phyloP scores from a whole-genome alignment of 179 eudicot species.

The Sideroxylon spinosum region DNA sequence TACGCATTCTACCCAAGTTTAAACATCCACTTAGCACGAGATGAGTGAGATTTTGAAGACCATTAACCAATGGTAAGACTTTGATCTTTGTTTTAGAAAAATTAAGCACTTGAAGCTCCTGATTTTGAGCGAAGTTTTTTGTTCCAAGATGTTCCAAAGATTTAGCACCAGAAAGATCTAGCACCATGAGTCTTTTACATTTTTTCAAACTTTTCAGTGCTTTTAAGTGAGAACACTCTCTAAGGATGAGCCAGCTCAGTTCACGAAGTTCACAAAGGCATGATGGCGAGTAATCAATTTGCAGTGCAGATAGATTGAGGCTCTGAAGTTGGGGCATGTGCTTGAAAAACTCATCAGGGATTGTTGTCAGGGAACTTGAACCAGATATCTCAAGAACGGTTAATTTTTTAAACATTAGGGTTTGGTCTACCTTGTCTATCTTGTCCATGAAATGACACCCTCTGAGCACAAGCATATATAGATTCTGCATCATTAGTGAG shows the following conservation, averaged over 20 bases:
- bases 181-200: constrained; percentile 10
- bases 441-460: constrained; percentile 22
- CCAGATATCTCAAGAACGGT: constrained; percentile 24
- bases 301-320: constrained; percentile 20
- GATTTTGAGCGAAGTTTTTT: not conserved
- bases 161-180: constrained; percentile 23
- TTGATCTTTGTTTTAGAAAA: constrained; percentile 19
- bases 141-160: not conserved
- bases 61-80: constrained; percentile 14
- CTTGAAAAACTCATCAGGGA: constrained; percentile 8
- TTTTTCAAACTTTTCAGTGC: constrained; percentile 12
- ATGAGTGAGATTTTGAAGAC: constrained; percentile 17
- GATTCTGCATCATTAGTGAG: constrained; percentile 3
- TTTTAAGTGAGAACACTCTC: constrained; percentile 18
- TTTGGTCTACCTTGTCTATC: not conserved
- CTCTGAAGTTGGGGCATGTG: constrained; percentile 22
- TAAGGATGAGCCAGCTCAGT: constrained; percentile 24
- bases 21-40: constrained; percentile 18
- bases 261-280: constrained; percentile 18
- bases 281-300: constrained; percentile 13
- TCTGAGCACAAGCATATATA: constrained; percentile 22
- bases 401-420: not conserved
- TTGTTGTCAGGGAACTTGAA: constrained; percentile 7
- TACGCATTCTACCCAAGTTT: constrained; percentile 6
- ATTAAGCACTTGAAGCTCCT: constrained; percentile 17